Base-by-base conservation (phyloP, 2,329 filamentous ascomycete genomes). In the Diaporthe caulivora region DNA sequence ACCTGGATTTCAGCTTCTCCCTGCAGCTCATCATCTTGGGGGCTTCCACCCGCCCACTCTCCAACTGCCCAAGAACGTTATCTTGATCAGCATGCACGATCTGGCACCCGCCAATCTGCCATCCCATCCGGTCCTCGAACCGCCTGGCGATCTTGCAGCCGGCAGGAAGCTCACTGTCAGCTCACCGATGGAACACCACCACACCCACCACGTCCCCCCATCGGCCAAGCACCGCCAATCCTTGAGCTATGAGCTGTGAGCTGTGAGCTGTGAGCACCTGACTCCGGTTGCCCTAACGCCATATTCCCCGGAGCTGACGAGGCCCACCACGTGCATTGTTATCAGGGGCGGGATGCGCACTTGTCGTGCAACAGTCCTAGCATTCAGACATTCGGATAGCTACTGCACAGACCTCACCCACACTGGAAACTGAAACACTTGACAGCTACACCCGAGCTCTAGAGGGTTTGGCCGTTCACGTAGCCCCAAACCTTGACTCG, bases 11-110 rank as follows among this genome's bases (percentile, higher is more conserved):
- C 17, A n/a, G 58, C 40, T 47, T 62, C n/a, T 47, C 24, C 58
- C 60, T 65, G 60, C 60, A 65, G 60, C 42, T 49, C 60, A 37
- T 51, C 29, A 65, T 65, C 37, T 51, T 37, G 60, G 29, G 44
- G 6, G 29, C 34, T 58, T 21, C 34, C 34, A 15, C 29, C 24
- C 37, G 2, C 37, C 6, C 37, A 40, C 34, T 34, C 34, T 42
- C 24, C 54, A 34, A 13, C 40, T 15, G 26, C 26, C 17, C 42
- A 11, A 17, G 51, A 53, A 67, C 29, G 44, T 53, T 67, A 67
- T 67, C 62, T 67, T 51, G 62, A 51, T 67, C 62, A 67, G 47
- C 62, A 53, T 67, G 62, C 62, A 67, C 44, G 62, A 67, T 67
- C 62, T 51, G 44, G 29, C 44, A 51, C 44, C 62, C 60, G 42